Conservation (phyloP, 2,329 filamentous ascomycete species). For the Plenodomus tracheiphilus region DNA sequence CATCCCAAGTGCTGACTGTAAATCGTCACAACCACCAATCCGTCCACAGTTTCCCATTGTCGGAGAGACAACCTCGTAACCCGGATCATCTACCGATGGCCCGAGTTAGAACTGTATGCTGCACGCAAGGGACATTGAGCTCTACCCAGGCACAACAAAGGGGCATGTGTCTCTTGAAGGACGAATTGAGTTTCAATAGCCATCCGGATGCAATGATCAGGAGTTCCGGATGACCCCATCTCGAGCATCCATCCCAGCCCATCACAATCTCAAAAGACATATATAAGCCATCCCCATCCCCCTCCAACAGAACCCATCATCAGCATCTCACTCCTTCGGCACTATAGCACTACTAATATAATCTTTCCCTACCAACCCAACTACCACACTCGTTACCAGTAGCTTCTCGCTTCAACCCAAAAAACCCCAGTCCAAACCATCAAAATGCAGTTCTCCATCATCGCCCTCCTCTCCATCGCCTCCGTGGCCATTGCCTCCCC, state of each 20-base stretch:
- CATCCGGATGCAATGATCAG: background rate
- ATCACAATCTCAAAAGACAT: background rate
- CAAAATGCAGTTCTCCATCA: conserved; percentile 3
- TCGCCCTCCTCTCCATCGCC: conserved; percentile 3
- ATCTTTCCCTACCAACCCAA: background rate
- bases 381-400: background rate
- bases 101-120: background rate
- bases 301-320: background rate
- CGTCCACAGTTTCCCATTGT: too few relatives aligned
- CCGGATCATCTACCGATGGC: background rate
- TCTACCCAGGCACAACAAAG: background rate
- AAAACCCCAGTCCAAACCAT: background rate
- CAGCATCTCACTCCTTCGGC: background rate
- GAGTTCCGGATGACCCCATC: background rate
- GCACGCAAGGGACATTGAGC: background rate
- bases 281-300: background rate
- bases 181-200: background rate
- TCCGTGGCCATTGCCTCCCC: background rate
- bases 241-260: background rate
- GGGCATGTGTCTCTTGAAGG: background rate
- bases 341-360: background rate
- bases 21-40: too few relatives aligned
- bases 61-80: background rate
- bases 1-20: background rate
- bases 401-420: background rate